Evolutionary conservation across 805 yeast species (phyloP), one percentile per base, ranked within the genome.

Genomic region (Ogataea parapolymorpha): DNA sequence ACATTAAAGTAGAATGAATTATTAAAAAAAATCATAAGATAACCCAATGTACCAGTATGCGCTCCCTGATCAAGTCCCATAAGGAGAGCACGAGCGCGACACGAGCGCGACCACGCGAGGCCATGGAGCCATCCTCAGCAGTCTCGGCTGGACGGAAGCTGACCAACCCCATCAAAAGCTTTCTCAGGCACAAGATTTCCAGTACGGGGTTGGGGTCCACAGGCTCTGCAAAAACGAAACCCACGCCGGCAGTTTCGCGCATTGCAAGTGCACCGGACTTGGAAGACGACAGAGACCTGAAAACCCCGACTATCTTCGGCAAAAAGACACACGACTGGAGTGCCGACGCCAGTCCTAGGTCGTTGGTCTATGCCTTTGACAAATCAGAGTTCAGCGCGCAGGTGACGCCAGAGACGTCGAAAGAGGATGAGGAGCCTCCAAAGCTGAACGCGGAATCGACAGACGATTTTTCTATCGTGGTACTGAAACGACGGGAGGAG

Each of bases 61-160:
- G 62, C 35, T 59, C 64, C 0, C 58, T 61, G 35, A 61, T 61
- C 31, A 59, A 58, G 34, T 51, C 62, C 5, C 63, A 61, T 40
- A 48, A 53, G 28, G 51, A 48, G 30, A 48, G 58, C 2, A 49
- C 56, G 10, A 27, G 35, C 8, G 41, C 42, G 18, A 37, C 37
- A 13, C 46, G 35, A 16, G 36, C 41, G 13, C 48, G 30, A 35
- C 41, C 24, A 17, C 17, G 32, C 15, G 44, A 35, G n/a, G 24
- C 25, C 33, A 36, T 29, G 24, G 32, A 45, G 11, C 41, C 49
- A 11, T 16, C 39, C 3, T 37, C 52, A 9, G 46, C 52, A 15
- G 37, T 48, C 6, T 53, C 58, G 1, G 54, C 58, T 1, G 37
- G 42, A 1, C 51, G 45, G 24, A 52, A 37, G 28, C 47, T 51